Percentiles rank a stretch among this genome's conserved stretches.
These are phyloP conservation scores for Populus trichocarpa DNA, from an alignment of 441 rosid genomes.

Conservation along the genomic window DNA sequence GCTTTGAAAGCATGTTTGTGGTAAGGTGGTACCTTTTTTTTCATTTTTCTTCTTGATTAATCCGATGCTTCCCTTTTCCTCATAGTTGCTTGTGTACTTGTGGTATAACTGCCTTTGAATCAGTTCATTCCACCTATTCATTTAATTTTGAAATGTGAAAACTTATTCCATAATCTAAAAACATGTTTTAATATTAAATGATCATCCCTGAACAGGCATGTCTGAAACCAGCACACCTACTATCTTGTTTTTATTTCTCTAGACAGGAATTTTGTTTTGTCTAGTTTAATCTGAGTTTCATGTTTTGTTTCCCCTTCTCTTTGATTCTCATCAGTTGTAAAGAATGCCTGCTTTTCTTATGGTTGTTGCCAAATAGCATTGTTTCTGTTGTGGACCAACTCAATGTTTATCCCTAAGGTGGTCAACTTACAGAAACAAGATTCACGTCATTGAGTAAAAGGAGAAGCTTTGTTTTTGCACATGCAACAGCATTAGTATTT, in stretches of 20 bases:
- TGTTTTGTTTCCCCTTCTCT: neutral
- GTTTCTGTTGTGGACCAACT: neutral
- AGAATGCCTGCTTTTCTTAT: neutral
- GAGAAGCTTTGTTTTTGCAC: neutral
- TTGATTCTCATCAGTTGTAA: neutral
- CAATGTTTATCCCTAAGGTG: neutral
- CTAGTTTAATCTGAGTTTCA: neutral
- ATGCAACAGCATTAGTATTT: neutral
- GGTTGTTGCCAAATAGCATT: neutral
- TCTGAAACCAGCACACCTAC: neutral
- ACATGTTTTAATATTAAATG: neutral
- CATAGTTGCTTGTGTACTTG: neutral
- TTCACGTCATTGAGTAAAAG: neutral
- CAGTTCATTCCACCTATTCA: neutral
- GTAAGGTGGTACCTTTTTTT: slow-evolving; percentile 6
- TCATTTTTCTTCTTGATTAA: neutral
- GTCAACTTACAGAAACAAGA: neutral
- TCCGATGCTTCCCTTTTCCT: neutral
- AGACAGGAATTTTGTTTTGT: neutral
- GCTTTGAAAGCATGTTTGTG: slow-evolving; percentile 1
- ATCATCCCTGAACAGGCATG: neutral
- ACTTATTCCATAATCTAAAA: neutral
- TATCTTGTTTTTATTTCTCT: neutral
- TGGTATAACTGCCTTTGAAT: neutral
- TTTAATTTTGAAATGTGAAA: neutral